Conservation (phyloP, 176 grass and related monocot genomes). For the Oryza coarctata region DNA sequence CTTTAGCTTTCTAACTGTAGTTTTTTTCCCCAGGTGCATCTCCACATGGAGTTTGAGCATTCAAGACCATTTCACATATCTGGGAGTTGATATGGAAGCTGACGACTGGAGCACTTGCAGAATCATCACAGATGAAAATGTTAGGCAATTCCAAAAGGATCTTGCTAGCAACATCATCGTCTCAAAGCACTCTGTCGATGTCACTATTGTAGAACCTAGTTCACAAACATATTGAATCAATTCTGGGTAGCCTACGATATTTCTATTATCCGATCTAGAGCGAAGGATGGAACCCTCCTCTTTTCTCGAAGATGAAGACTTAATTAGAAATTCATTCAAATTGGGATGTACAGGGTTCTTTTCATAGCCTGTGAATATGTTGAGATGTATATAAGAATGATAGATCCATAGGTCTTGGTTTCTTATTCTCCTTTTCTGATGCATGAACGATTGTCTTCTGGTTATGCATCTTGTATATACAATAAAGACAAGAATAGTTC, state of each 20-base stretch:
- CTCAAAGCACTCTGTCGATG: slow-evolving; percentile 14
- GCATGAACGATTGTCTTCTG: neutral
- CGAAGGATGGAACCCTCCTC: neutral
- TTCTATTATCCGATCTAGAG: neutral
- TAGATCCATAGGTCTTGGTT: neutral
- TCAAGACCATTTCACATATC: slow-evolving; percentile 78
- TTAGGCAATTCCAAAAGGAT: slow-evolving; percentile 41
- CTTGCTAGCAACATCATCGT: slow-evolving; percentile 54
- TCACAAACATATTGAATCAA: slow-evolving; percentile 35
- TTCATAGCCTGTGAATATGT: slow-evolving; percentile 31
- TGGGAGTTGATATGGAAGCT: slow-evolving; percentile 67
- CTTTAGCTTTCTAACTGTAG: neutral
- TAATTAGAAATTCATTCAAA: slow-evolving; percentile 26
- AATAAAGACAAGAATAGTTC: neutral
- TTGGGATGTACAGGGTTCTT: slow-evolving; percentile 10
- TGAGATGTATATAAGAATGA: slow-evolving; percentile 10
- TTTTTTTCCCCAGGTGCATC: slow-evolving; percentile 9
- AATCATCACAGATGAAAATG: slow-evolving; percentile 52
- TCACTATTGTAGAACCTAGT: slow-evolving; percentile 42
- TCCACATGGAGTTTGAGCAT: slow-evolving; percentile 57
- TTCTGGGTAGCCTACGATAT: slow-evolving; percentile 8
- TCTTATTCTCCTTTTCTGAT: neutral
- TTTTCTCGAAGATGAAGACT: neutral
- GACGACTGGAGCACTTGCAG: slow-evolving; percentile 84
- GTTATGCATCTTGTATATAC: neutral